Evolutionary conservation across 2,329 filamentous ascomycete species (phyloP).

Genomic region (Nigrospora sphaerica): DNA sequence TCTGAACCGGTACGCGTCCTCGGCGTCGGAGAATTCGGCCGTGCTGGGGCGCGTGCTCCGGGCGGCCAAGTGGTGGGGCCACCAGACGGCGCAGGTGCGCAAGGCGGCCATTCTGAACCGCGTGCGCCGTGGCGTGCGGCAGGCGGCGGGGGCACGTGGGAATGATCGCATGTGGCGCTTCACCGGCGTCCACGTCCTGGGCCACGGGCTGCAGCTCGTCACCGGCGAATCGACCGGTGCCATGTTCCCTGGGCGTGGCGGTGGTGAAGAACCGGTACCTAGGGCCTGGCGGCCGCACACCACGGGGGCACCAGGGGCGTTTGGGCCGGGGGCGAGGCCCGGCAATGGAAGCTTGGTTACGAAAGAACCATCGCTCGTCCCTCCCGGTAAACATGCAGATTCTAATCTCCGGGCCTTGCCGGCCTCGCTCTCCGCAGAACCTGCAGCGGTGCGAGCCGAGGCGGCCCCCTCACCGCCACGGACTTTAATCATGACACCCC

Average conservation of each 20-base stretch:
- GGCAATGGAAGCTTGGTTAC: neutral
- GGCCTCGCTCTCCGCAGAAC: neutral
- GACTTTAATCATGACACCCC: conserved; percentile 5
- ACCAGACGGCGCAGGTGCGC: conserved; percentile 45
- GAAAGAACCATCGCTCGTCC: neutral
- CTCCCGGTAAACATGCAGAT: no score
- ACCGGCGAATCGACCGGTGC: conserved; percentile 14
- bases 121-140: conserved; percentile 39
- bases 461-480: no score
- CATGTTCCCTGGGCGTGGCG: conserved; percentile 18
- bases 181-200: conserved; percentile 24
- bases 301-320: conserved; percentile 6
- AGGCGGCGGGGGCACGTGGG: conserved; percentile 23
- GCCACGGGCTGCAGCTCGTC: conserved; percentile 25
- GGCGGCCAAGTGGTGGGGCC: conserved; percentile 38
- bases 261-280: conserved; percentile 10
- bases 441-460: neutral
- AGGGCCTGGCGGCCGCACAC: conserved; percentile 19
- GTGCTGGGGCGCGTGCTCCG: conserved; percentile 35
- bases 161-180: conserved; percentile 23
- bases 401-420: no score
- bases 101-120: conserved; percentile 62
- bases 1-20: conserved; percentile 51
- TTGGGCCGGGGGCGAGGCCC: neutral
- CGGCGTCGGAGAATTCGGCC: conserved; percentile 36